Evolutionary conservation across 2,329 filamentous ascomycete species (phyloP), one percentile per base, ranked within the genome.

Genomic region (Pseudogymnoascus sp.): DNA sequence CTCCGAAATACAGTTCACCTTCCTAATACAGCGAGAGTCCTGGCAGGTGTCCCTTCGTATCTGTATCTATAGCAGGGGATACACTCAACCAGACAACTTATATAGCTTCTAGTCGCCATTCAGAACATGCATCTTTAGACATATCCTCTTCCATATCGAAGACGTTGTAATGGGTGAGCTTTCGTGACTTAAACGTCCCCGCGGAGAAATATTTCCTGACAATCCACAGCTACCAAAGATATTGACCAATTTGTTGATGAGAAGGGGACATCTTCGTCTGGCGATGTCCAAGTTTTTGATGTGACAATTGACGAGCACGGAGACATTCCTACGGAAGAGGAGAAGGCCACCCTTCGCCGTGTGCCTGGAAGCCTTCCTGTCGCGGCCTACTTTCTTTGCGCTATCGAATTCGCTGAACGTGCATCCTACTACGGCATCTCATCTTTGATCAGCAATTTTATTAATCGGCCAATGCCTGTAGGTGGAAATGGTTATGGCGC

Each of bases 391-490:
- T 86, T 86, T 34, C 84, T 92, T 64, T 88, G 87, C 59, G 85
- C 90, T 65, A 84, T 88, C 66, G 89, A 92, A 76, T 77, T 91
- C 64, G 89, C 86, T 76, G 89, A 91, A 77, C 86, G 89, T 56
- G 90, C 90, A 76, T 88, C 86, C n/a, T 91, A 90, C 82, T 91
- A 91, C 70, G 88, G 88, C 62, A 87, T 85, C 9, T 83, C 85
- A 56, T 81, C 79, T 0, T 75, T 70, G 5, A 85, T 85, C 72
- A 79, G 78, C 68, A 88, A 88, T 71, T 88, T 82, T 67, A 80
- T 88, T 68, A 81, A 86, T 68, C 81, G 80, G 9, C 81, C 83
- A 2, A 74, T 66, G 70, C 70, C 40, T 43, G 40, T 43, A 14
- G 23, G 23, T 11, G 53, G 53, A 59, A 69, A 67, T 43, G 66